Evolutionary conservation across 768 basidiomycete genomes (phyloP).

Genomic region (Lactarius trivialis): DNA sequence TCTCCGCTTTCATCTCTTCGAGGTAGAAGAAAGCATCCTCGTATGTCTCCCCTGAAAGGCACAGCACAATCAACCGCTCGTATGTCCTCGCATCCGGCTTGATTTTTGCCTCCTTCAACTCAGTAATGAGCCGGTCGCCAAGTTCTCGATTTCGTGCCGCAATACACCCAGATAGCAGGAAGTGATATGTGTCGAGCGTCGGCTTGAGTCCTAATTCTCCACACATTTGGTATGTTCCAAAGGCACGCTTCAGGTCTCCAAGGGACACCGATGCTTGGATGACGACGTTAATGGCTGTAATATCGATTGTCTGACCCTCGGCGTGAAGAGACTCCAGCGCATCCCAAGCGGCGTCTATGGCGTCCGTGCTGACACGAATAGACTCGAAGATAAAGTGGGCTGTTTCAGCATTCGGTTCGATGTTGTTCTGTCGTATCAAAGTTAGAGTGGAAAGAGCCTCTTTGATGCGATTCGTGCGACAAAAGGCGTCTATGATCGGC

Average conservation of each 20-base stretch:
- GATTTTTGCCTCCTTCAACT: conserved; percentile 55
- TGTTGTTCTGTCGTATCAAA: conserved; percentile 50
- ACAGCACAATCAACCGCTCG: conserved; percentile 60
- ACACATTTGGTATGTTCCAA: conserved; percentile 68
- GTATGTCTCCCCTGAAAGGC: conserved; percentile 63
- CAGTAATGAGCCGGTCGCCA: conserved; percentile 58
- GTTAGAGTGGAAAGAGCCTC: conserved; percentile 57
- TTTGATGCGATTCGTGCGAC: conserved; percentile 46
- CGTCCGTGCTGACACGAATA: conserved; percentile 42
- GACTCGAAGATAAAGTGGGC: conserved; percentile 45
- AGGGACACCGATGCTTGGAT: conserved; percentile 54
- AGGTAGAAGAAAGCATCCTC: conserved; percentile 87
- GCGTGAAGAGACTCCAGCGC: conserved; percentile 54
- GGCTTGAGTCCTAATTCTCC: conserved; percentile 49
- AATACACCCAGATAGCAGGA: conserved; percentile 61
- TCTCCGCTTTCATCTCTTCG: conserved; percentile 75
- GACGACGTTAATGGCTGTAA: conserved; percentile 57
- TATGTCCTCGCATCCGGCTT: conserved; percentile 56
- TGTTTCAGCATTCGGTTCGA: conserved; percentile 47
- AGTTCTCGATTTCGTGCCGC: conserved; percentile 52
- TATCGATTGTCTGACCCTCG: conserved; percentile 46
- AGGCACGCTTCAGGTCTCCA: conserved; percentile 66
- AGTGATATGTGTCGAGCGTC: conserved; percentile 59
- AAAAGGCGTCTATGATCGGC: conserved; percentile 69
- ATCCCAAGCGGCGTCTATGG: conserved; percentile 59